Evolutionary conservation across 2,329 filamentous ascomycete genomes (phyloP).

Genomic region (Fusarium floridanum): DNA sequence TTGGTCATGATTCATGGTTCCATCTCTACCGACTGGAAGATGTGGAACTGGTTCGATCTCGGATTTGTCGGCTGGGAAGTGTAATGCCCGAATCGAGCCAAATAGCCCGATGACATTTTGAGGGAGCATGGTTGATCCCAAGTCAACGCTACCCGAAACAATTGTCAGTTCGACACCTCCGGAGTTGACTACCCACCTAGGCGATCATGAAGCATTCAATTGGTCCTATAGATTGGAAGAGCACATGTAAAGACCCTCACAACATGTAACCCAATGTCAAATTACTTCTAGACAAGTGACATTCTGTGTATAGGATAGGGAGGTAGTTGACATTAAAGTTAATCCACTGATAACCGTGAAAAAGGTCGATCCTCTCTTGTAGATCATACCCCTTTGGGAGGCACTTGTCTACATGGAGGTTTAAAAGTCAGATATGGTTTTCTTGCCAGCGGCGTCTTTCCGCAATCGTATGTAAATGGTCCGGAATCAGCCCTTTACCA

Average conservation of each 20-base stretch:
- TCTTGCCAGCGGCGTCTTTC: neutral
- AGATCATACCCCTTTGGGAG: neutral
- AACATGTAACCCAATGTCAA: neutral
- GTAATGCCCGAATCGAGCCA: neutral
- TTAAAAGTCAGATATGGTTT: neutral
- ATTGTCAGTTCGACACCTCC: neutral
- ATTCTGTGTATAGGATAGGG: neutral
- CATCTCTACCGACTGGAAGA: neutral
- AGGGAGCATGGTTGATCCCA: neutral
- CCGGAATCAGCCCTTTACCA: neutral
- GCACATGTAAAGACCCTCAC: neutral
- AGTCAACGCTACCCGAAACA: neutral
- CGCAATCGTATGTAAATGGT: neutral
- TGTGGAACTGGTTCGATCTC: neutral
- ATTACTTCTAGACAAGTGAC: slow-evolving; percentile 1
- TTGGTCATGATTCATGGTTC: neutral
- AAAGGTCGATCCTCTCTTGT: neutral
- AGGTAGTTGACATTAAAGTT: neutral
- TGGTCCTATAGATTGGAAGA: neutral
- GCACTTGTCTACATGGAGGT: neutral
- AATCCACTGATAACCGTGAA: neutral
- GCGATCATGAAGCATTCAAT: neutral
- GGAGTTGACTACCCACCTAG: neutral
- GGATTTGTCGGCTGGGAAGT: neutral
- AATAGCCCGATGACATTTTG: neutral